These are phyloP conservation scores for Fusarium mundagurra DNA, from an alignment of 2,329 filamentous ascomycete species.

Conservation along the genomic window DNA sequence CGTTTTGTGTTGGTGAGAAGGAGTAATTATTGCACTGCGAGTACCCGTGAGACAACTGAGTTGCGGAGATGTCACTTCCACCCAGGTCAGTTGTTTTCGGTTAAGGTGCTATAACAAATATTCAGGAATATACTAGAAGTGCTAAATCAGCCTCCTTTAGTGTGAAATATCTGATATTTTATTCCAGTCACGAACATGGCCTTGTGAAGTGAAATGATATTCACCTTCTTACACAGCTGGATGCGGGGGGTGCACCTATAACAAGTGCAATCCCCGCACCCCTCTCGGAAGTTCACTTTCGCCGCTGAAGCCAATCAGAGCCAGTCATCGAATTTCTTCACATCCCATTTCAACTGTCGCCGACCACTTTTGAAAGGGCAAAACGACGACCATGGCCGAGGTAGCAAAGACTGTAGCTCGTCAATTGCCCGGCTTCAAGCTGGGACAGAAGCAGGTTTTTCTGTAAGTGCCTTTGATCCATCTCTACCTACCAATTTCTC, in stretches of 20 bases:
- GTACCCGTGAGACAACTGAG: neutral
- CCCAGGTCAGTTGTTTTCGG: neutral
- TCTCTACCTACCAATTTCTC: slow-evolving; percentile 9
- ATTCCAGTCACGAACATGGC: neutral
- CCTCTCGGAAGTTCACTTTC: slow-evolving; percentile 44
- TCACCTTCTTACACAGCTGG: neutral
- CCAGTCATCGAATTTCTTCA: slow-evolving; percentile 45
- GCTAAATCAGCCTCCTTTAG: rapidly evolving
- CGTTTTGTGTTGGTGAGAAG: neutral
- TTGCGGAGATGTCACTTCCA: neutral
- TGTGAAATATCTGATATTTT: neutral
- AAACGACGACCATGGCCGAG: slow-evolving; percentile 51
- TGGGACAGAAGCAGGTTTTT: slow-evolving; percentile 65
- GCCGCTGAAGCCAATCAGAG: slow-evolving; percentile 44
- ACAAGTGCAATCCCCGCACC: neutral
- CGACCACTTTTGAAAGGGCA: slow-evolving; percentile 35
- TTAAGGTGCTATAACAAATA: neutral
- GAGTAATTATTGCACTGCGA: slow-evolving; percentile 21
- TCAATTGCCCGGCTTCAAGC: slow-evolving; percentile 55
- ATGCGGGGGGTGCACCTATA: slow-evolving; percentile 29
- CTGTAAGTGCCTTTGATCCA: slow-evolving; percentile 55
- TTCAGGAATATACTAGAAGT: neutral
- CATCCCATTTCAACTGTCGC: slow-evolving; percentile 37
- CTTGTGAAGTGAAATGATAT: neutral
- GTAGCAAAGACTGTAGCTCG: slow-evolving; percentile 51